Evolutionary conservation across 2,329 filamentous ascomycete genomes (phyloP).

Genomic region (Dryadomyces quercivorus): DNA sequence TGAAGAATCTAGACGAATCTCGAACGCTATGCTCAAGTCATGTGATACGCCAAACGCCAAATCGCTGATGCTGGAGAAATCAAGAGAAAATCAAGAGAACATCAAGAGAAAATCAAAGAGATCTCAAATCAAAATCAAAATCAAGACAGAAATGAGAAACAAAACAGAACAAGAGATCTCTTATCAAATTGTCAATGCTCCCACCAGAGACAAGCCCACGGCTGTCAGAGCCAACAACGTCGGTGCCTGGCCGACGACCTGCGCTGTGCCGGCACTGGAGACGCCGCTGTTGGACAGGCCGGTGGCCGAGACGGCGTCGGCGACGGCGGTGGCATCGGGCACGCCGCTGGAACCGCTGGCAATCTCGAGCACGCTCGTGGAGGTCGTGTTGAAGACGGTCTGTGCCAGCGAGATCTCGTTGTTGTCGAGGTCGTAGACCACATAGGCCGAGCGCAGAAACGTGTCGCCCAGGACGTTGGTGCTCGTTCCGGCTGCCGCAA

Average conservation of each 20-base stretch:
- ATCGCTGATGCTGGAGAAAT: background rate
- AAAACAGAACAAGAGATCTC: too few species aligned
- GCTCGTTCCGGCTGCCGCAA: conserved; percentile 42
- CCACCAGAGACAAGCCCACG: background rate
- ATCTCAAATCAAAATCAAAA: background rate
- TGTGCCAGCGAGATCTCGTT: conserved; percentile 60
- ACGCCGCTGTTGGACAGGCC: conserved; percentile 18
- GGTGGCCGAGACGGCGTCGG: conserved; percentile 36
- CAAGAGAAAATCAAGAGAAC: background rate
- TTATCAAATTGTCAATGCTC: background rate
- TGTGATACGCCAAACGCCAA: background rate
- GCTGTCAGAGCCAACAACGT: background rate
- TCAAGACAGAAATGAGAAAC: background rate
- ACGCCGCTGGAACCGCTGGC: conserved; percentile 32
- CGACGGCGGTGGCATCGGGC: conserved; percentile 40
- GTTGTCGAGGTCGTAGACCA: conserved; percentile 63
- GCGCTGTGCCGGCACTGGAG: background rate
- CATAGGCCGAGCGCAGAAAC: conserved; percentile 62
- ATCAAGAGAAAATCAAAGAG: too few species aligned
- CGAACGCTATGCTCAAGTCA: too few species aligned
- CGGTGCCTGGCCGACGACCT: background rate
- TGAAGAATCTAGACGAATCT: too few species aligned
- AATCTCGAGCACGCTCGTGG: conserved; percentile 42
- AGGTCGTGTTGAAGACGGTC: conserved; percentile 47
- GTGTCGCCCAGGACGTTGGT: conserved; percentile 61